Percentiles rank a stretch among this genome's conserved stretches.
Evolutionary conservation across 2,329 filamentous ascomycete species (phyloP).

Genomic region (Tolypocladium amazonense): DNA sequence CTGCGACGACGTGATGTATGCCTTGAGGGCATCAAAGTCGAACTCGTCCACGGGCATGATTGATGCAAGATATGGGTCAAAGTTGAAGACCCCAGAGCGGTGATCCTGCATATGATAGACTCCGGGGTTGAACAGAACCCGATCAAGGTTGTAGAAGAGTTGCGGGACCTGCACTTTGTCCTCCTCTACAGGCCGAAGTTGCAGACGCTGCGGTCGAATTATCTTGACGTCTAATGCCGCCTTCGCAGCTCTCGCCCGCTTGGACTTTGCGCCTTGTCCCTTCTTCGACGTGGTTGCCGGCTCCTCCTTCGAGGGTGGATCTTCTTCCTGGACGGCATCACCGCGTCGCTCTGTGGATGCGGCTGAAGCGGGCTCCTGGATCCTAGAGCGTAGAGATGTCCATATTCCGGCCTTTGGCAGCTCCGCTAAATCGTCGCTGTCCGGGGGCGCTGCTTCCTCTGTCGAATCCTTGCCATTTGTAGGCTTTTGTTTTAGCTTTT

Average conservation of each 20-base stretch:
- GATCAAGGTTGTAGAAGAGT: slow-evolving; percentile 66
- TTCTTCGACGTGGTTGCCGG: slow-evolving; percentile 1
- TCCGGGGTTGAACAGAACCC: slow-evolving; percentile 91
- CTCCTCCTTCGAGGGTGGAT: not conserved
- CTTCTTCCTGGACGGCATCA: not conserved
- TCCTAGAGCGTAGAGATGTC: slow-evolving; percentile 16
- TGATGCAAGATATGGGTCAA: slow-evolving; percentile 83
- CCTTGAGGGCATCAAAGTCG: slow-evolving; percentile 75
- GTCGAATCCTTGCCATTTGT: not conserved
- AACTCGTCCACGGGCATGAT: slow-evolving; percentile 94
- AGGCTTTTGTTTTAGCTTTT: not conserved
- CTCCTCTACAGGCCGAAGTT: slow-evolving; percentile 19
- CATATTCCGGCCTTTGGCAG: slow-evolving; percentile 10
- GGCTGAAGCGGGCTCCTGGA: slow-evolving; percentile 12
- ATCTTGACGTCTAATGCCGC: slow-evolving; percentile 14
- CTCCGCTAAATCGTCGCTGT: not conserved
- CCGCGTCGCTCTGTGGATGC: not conserved
- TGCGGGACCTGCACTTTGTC: slow-evolving; percentile 37
- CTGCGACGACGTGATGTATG: slow-evolving; percentile 85
- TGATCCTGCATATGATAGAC: slow-evolving; percentile 88
- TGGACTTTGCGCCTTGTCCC: slow-evolving; percentile 1
- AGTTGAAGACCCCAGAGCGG: slow-evolving; percentile 83
- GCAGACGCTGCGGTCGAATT: slow-evolving; percentile 14
- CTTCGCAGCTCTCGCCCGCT: slow-evolving; percentile 1
- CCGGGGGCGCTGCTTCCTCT: not conserved